These are phyloP conservation scores for Solanum etuberosum DNA, from an alignment of 257 asterid species.

Conservation along the genomic window DNA sequence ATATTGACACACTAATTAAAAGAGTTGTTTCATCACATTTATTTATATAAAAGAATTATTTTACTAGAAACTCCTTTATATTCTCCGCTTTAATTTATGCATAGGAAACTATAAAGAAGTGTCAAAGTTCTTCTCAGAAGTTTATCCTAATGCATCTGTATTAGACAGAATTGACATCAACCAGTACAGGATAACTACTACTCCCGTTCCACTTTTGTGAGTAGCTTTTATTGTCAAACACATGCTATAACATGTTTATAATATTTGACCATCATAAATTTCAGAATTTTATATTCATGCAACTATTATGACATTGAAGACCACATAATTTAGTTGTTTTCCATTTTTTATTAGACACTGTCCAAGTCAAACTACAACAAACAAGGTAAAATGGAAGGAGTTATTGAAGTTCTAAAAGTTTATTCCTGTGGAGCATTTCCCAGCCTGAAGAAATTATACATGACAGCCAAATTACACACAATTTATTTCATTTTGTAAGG, in stretches of 20 bases:
- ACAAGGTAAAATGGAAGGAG: background rate
- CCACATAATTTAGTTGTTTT: background rate
- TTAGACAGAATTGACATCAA: background rate
- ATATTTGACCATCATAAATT: background rate
- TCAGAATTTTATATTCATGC: background rate
- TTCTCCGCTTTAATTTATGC: background rate
- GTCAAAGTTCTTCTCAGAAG: background rate
- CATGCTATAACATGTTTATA: background rate
- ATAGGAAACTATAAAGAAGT: background rate
- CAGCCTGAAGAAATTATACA: background rate
- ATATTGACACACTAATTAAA: background rate
- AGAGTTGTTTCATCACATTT: background rate
- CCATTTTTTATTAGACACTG: background rate
- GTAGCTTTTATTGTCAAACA: background rate
- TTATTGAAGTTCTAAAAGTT: background rate
- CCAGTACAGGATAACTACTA: background rate
- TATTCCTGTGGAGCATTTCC: background rate
- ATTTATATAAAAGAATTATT: too few relatives aligned
- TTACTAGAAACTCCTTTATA: background rate
- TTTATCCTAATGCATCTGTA: background rate
- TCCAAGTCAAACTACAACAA: background rate
- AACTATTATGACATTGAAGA: background rate
- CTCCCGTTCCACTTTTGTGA: background rate
- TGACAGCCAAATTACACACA: background rate
- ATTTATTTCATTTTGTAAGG: background rate